Evolutionary conservation across 345 rosid genomes (phyloP).

Genomic region (Salix viminalis): DNA sequence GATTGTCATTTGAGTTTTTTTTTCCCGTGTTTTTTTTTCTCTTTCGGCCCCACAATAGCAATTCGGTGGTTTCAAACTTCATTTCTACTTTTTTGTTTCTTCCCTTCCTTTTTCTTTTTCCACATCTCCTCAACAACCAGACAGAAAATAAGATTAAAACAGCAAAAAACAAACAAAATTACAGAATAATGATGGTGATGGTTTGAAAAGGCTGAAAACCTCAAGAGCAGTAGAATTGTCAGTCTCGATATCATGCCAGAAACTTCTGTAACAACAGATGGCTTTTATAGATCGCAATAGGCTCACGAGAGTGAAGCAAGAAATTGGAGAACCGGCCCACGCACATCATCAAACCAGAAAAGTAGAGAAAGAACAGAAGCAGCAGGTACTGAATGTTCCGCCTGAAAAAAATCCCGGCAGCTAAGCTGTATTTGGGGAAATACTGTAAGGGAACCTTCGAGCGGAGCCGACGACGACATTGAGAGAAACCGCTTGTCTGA

Average conservation of each 20-base stretch:
- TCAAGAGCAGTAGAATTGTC: slow-evolving; percentile 66
- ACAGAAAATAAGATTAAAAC: not conserved
- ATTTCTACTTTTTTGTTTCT: not conserved
- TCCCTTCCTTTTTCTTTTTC: not conserved
- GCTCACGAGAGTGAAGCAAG: slow-evolving; percentile 40
- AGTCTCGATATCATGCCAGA: slow-evolving; percentile 57
- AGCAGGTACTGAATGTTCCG: slow-evolving; percentile 56
- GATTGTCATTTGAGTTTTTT: not conserved
- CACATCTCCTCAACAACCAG: slow-evolving; percentile 12
- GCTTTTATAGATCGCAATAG: slow-evolving; percentile 83
- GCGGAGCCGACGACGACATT: slow-evolving; percentile 54
- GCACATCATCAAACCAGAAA: slow-evolving; percentile 72
- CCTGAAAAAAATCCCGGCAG: slow-evolving; percentile 45
- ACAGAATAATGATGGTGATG: not conserved
- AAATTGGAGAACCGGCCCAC: slow-evolving; percentile 73
- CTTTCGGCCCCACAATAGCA: not conserved
- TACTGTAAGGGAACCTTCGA: slow-evolving; percentile 41
- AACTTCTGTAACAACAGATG: slow-evolving; percentile 61
- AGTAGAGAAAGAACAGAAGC: slow-evolving; percentile 57
- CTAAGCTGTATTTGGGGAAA: slow-evolving; percentile 33
- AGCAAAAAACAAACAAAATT: not conserved
- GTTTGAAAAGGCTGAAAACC: slow-evolving; percentile 29
- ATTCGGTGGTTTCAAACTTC: not conserved
- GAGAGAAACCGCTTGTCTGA: slow-evolving; percentile 31
- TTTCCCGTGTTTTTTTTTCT: not conserved